Conservation (phyloP, 164 flowering plant genomes). For the Cinnamomum chago region DNA sequence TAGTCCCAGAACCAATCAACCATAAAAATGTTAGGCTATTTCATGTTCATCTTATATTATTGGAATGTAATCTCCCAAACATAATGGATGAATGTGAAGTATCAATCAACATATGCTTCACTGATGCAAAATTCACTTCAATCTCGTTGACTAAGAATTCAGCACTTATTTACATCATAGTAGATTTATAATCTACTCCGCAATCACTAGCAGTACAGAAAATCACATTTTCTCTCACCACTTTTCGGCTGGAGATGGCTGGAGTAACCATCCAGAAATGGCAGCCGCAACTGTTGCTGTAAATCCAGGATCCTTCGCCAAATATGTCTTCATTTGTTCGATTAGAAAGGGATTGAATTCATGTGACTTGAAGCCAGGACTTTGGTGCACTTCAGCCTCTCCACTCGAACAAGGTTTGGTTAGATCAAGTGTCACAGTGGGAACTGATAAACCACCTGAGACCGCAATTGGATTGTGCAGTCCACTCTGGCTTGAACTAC, state of each 20-base stretch:
- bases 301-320: conserved; percentile 42
- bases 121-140: too few relatives aligned
- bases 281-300: conserved; percentile 39
- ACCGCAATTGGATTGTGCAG: not conserved
- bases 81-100: too few relatives aligned
- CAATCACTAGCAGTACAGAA: too few relatives aligned
- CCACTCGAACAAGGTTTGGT: not conserved
- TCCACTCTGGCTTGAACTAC: conserved; percentile 1
- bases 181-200: too few relatives aligned
- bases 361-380: conserved; percentile 11
- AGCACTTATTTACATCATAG: too few relatives aligned
- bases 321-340: conserved; percentile 30
- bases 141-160: too few relatives aligned
- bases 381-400: not conserved
- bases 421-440: conserved; percentile 7
- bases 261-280: conserved; percentile 26
- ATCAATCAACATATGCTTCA: too few relatives aligned
- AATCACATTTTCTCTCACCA: conserved; percentile 1
- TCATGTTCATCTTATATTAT: too few relatives aligned
- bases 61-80: too few relatives aligned
- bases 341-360: conserved; percentile 31
- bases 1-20: too few relatives aligned
- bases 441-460: not conserved
- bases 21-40: too few relatives aligned
- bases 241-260: conserved; percentile 3